These are phyloP conservation scores for Acacia melanoxylon DNA, from an alignment of 306 rosid genomes.

Conservation along the genomic window DNA sequence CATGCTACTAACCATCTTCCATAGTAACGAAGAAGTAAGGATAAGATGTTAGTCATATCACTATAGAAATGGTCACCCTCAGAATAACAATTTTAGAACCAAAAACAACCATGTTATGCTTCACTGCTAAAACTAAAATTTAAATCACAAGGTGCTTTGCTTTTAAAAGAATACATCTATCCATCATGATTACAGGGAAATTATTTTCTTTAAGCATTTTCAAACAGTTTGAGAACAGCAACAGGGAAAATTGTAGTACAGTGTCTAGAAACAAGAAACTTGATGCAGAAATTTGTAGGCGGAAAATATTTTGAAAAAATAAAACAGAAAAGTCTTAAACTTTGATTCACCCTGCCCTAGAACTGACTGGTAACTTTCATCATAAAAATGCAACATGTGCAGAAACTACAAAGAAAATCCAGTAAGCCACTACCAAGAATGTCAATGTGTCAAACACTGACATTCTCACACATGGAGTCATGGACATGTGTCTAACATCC, in stretches of 20 bases:
- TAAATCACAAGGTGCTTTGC: background rate
- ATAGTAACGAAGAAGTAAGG: background rate
- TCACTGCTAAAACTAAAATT: background rate
- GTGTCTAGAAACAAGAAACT: background rate
- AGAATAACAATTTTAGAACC: background rate
- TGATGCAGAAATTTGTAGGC: background rate
- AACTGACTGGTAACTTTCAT: background rate
- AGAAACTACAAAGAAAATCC: background rate
- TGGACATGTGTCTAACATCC: background rate
- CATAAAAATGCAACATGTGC: background rate
- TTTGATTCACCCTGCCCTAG: conserved; percentile 1
- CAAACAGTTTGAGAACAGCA: background rate
- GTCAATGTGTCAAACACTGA: background rate
- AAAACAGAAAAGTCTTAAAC: background rate
- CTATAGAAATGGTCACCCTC: background rate
- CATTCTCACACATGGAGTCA: background rate
- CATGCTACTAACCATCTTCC: background rate
- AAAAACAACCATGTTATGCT: background rate
- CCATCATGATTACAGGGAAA: background rate
- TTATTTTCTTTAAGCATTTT: background rate
- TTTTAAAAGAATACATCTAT: background rate
- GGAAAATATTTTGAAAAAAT: background rate
- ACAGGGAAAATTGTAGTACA: background rate
- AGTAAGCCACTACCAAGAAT: background rate
- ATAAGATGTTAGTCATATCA: background rate